Conservation (phyloP, 1,284 basidiomycete species). For the Taiwanofungus camphoratus region DNA sequence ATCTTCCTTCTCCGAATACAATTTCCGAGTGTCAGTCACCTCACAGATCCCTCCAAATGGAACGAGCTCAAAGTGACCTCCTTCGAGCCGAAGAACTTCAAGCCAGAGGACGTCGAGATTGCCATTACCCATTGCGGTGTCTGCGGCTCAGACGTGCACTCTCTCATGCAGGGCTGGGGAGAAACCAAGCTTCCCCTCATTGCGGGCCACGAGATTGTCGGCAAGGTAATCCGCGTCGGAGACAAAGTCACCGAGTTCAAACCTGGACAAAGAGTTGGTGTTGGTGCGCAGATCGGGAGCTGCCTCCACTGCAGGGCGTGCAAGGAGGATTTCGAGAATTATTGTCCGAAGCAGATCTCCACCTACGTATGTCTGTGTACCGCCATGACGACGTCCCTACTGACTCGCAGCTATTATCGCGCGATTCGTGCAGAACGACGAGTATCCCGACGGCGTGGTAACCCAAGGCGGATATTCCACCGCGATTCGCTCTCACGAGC, state of each 20-base stretch:
- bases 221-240: slow-evolving; percentile 49
- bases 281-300: slow-evolving; percentile 53
- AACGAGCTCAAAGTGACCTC: slow-evolving; percentile 37
- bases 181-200: slow-evolving; percentile 34
- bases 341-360: slow-evolving; percentile 31
- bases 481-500: slow-evolving; percentile 59
- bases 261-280: slow-evolving; percentile 58
- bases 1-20: no score
- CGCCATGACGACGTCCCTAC: no score
- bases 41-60: slow-evolving; percentile 27
- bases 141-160: slow-evolving; percentile 51
- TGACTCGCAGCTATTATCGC: background rate
- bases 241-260: slow-evolving; percentile 51
- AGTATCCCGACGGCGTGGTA: slow-evolving; percentile 42
- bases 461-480: slow-evolving; percentile 62
- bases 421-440: slow-evolving; percentile 16
- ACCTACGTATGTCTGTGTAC: slow-evolving; percentile 20
- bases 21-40: background rate
- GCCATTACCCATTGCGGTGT: slow-evolving; percentile 35
- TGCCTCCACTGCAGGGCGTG: slow-evolving; percentile 52
- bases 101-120: slow-evolving; percentile 31
- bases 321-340: slow-evolving; percentile 50
- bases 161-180: slow-evolving; percentile 44
- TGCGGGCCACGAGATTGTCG: slow-evolving; percentile 57
- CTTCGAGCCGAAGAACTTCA: slow-evolving; percentile 29